Conservation (phyloP, 164 flowering plant genomes). For the Annona cherimola region DNA sequence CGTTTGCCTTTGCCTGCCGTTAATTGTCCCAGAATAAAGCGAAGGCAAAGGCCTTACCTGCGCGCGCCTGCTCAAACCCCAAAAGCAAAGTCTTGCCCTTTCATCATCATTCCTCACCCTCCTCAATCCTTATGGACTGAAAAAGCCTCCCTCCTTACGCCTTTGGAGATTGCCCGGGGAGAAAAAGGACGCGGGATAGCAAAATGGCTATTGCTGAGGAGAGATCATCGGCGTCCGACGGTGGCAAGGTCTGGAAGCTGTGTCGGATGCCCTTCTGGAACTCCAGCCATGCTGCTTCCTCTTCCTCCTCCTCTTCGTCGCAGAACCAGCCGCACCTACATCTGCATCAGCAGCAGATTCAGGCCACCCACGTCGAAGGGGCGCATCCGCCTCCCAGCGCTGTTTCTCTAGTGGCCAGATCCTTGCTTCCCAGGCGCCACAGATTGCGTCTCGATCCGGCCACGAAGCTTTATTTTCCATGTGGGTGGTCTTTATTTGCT, state of each 20-base stretch:
- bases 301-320: neutral
- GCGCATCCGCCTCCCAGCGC: constrained; percentile 26
- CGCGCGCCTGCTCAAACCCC: neutral
- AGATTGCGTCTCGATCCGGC: constrained; percentile 85
- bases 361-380: neutral
- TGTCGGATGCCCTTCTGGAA: constrained; percentile 40
- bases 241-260: constrained; percentile 58
- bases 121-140: neutral
- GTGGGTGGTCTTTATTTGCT: constrained; percentile 21
- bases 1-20: neutral
- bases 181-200: neutral
- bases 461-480: constrained; percentile 78
- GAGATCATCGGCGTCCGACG: constrained; percentile 25
- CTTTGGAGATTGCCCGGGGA: neutral
- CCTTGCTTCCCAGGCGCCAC: constrained; percentile 65
- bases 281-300: constrained; percentile 11
- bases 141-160: neutral
- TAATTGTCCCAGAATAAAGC: neutral
- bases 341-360: constrained; percentile 11
- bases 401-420: constrained; percentile 74
- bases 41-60: neutral
- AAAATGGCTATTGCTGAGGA: constrained; percentile 52
- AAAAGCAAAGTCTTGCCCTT: neutral
- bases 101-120: neutral
- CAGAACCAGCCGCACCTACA: neutral